These are phyloP conservation scores for Lophium mytilinum DNA, from an alignment of 495 filamentous ascomycete species.

Conservation along the genomic window DNA sequence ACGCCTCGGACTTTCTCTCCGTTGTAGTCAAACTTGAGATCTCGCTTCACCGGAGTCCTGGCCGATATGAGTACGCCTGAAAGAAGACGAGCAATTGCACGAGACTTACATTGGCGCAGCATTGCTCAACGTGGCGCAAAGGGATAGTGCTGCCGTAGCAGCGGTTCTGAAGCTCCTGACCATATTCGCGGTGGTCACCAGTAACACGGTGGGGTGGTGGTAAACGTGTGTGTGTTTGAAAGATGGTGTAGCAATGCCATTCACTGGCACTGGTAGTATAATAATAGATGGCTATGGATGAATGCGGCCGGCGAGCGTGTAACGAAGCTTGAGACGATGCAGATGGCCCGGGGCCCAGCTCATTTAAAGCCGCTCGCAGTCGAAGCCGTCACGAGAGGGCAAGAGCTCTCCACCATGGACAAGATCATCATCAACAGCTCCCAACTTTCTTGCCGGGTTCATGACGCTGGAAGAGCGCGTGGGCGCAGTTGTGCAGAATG, in stretches of 20 bases:
- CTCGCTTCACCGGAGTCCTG: conserved; percentile 20
- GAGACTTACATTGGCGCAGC: conserved; percentile 1
- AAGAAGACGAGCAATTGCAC: neutral
- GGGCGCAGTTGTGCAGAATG: no score
- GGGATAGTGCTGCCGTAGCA: neutral
- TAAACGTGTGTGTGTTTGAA: neutral
- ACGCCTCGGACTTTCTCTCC: conserved; percentile 40
- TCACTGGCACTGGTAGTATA: neutral
- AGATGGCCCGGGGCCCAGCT: neutral
- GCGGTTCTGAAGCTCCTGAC: neutral
- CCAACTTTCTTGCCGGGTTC: neutral
- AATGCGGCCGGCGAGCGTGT: neutral
- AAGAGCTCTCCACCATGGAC: neutral
- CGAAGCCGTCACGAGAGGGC: neutral
- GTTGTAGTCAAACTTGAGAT: conserved; percentile 30
- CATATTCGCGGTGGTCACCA: neutral
- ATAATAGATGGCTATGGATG: neutral
- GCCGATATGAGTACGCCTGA: neutral
- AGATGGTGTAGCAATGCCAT: neutral
- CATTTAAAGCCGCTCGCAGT: neutral
- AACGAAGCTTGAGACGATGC: neutral
- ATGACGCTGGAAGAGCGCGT: neutral
- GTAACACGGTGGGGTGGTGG: neutral
- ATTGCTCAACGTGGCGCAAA: conserved; percentile 1
- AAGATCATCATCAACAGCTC: neutral